Base-by-base conservation (phyloP, 2,329 filamentous ascomycete genomes). In the Pseudogymnoascus sp. region DNA sequence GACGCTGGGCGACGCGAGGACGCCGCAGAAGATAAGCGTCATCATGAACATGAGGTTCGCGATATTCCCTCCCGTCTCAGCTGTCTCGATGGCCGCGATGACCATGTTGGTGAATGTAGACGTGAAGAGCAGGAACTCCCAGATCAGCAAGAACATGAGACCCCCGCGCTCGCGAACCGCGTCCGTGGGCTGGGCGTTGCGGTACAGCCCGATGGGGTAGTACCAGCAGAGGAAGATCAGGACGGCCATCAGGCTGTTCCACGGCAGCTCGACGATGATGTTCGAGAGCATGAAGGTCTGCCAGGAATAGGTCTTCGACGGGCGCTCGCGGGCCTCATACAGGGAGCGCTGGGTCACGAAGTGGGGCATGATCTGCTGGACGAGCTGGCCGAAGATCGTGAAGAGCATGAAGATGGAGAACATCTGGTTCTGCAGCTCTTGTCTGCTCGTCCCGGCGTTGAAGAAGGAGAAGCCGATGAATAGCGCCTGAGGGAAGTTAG, bases 41-140 rank as follows among this genome's bases (percentile, higher is more conserved):
- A 93, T 79, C 40, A 83, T 85, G 78, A 93, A 93, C 69, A 89
- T 76, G 65, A 93, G 73, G 67, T 91, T 90, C 69, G 88, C 89
- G 66, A 93, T 79, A 74, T 91, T 91, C 61, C 86, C 88, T 64
- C 86, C 90, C 0, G 83, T 87, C 75, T 93, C 89, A n/a, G 90
- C 89, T 26, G 84, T 84, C 63, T 90, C 87, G 65, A 93, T 83
- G n/a, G 86, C 87, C 1, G 90, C 86, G 68, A 95, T 91, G 68
- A 91, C 79, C 77, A 93, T 85, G 66, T 88, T 84, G 9, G 90
- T 86, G 73, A 96, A 96, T 3, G 91, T 95, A 11, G 85, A 90
- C 0, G 88, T 87, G 76, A 92, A 93, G 62, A 96, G 76, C 67
- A 93, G 80, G 82, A 96, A 96, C 66, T 82, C 78, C 71, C 87